Conservation (phyloP, 208 protist species). For the Leptomonas pyrrhocoris region DNA sequence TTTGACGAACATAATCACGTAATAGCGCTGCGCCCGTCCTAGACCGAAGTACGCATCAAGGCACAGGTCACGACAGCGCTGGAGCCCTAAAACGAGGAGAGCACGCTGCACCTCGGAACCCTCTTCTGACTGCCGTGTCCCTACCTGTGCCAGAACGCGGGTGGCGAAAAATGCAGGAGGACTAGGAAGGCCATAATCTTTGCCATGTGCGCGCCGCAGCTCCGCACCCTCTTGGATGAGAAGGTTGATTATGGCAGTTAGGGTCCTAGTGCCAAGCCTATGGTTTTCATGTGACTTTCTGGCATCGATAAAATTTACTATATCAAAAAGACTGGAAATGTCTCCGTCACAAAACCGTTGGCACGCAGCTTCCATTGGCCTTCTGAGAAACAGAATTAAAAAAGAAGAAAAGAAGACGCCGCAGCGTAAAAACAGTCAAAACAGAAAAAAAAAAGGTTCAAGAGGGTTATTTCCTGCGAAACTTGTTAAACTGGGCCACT, state of each 20-base stretch:
- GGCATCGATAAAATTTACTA: slow-evolving; percentile 42
- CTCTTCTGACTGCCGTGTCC: slow-evolving; percentile 17
- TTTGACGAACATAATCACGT: slow-evolving; percentile 49
- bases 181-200: slow-evolving; percentile 8
- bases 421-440: neutral
- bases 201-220: neutral
- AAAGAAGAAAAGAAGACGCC: slow-evolving; percentile 3
- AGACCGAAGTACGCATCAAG: slow-evolving; percentile 66
- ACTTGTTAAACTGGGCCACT: no score
- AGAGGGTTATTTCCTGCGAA: no score
- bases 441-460: no score
- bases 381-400: neutral
- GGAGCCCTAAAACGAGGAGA: slow-evolving; percentile 39
- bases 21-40: slow-evolving; percentile 21
- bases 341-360: slow-evolving; percentile 43
- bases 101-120: slow-evolving; percentile 23
- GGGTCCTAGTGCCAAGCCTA: slow-evolving; percentile 1
- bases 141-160: slow-evolving; percentile 41
- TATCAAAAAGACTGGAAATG: slow-evolving; percentile 36
- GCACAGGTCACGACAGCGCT: slow-evolving; percentile 42
- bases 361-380: slow-evolving; percentile 40
- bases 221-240: slow-evolving; percentile 39
- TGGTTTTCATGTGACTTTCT: slow-evolving; percentile 7
- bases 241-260: slow-evolving; percentile 34
- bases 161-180: slow-evolving; percentile 38